Evolutionary conservation across 805 yeast species (phyloP), one percentile per base, ranked within the genome.

Genomic region (Wickerhamiella brachini): DNA sequence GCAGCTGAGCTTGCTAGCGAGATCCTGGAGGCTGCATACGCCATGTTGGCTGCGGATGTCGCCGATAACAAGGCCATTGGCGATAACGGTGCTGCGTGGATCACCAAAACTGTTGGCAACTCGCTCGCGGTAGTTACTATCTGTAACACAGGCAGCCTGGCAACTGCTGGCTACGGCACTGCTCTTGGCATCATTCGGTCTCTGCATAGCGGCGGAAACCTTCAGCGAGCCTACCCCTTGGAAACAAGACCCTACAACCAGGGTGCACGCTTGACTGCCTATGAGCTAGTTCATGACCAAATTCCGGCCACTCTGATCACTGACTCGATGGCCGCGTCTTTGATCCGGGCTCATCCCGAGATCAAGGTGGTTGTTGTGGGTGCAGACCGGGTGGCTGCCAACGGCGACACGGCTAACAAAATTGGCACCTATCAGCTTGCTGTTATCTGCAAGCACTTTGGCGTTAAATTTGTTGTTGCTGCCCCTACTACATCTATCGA

Each of bases 191-290:
- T 93, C 22, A 79, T 90, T 41, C 77, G 97, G 57, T 79, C 95
- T 0, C 71, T 85, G 54, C 76, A 66, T 49, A 56, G 65, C 1
- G 58, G 69, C 0, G 76, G 79, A 44, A 73, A 72, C 62, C 68
- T 90, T 56, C 72, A 77, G 9, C 87, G 80, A 48, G 93, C 82
- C 0, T 93, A 80, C 59, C 90, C 95, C 5, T 74, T 90, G 60
- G 98, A 90, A 64, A 90, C 98, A 0, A 76, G 98, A 59, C 98
- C 98, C 1, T 93, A 90, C 64, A 88, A 90, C 65, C 97, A 90
- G 69, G 98, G 98, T 9, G 86, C 97, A 0, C 77, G 95, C 57
- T 72, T 90, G 53, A 90, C 97, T 0, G 89, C 97, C 0, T 90
- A 80, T 66, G 98, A 90, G 65, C 74, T 90, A 45, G 81, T 85